These are phyloP conservation scores for Suillus sp. DNA, from an alignment of 768 basidiomycete genomes.

Conservation along the genomic window DNA sequence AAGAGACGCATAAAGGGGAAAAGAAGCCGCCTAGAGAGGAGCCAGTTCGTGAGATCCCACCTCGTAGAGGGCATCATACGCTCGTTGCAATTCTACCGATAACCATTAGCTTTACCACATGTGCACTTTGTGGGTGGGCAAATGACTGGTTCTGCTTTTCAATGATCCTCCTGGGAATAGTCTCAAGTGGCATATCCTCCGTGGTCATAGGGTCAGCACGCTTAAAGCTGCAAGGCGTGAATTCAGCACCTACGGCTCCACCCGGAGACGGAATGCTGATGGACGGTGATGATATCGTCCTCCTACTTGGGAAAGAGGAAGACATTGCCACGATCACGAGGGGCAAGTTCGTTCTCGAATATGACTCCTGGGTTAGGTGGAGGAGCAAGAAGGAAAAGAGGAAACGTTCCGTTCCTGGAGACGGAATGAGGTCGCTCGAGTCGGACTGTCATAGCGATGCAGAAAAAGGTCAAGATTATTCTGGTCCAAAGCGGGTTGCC, in stretches of 20 bases:
- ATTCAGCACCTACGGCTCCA: slow-evolving; percentile 29
- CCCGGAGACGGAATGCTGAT: slow-evolving; percentile 32
- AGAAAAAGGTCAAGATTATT: background rate
- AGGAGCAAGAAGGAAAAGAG: background rate
- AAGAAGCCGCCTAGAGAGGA: background rate
- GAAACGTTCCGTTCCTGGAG: background rate
- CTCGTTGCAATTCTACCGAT: slow-evolving; percentile 17
- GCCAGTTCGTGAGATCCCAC: background rate
- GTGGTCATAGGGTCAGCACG: slow-evolving; percentile 18
- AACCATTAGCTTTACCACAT: slow-evolving; percentile 15
- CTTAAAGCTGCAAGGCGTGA: slow-evolving; percentile 6
- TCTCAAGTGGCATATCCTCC: slow-evolving; percentile 23
- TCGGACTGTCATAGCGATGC: slow-evolving; percentile 11
- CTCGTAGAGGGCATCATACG: background rate
- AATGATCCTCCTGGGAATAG: slow-evolving; percentile 24
- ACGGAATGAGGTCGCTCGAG: background rate
- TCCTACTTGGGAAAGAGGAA: slow-evolving; percentile 18
- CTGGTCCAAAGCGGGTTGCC: background rate
- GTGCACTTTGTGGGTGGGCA: slow-evolving; percentile 17
- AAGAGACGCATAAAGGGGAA: background rate
- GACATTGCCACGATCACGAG: slow-evolving; percentile 19
- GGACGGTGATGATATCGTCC: slow-evolving; percentile 16
- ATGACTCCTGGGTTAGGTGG: slow-evolving; percentile 2
- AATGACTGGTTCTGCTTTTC: slow-evolving; percentile 25
- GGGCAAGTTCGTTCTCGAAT: slow-evolving; percentile 28